Evolutionary conservation across 345 rosid species (phyloP).

Genomic region (Gossypium herbaceum): DNA sequence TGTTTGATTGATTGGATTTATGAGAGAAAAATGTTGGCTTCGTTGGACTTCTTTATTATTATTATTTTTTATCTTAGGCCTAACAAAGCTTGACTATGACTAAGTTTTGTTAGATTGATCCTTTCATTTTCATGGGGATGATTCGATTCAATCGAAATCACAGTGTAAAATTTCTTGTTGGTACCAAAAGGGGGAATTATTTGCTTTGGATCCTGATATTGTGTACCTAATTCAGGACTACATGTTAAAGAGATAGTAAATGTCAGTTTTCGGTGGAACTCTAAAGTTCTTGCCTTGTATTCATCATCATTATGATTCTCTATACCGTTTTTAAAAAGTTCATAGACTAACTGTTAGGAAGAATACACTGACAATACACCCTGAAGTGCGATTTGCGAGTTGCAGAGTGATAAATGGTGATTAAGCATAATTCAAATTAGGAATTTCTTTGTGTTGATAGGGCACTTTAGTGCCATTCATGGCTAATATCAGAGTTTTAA

Average conservation of each 20-base stretch:
- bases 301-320: not conserved
- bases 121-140: not conserved
- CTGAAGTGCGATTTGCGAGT: not conserved
- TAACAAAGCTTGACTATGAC: not conserved
- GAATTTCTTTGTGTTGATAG: not conserved
- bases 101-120: not conserved
- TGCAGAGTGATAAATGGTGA: not conserved
- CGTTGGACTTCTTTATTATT: not conserved
- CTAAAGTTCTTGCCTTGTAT: not conserved
- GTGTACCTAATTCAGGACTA: not conserved
- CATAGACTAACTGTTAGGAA: not conserved
- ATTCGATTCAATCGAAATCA: not conserved
- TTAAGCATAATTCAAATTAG: not conserved
- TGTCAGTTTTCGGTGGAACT: not conserved
- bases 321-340: not conserved
- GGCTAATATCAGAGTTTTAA: not conserved
- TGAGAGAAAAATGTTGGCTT: not conserved
- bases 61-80: not conserved
- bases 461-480: not conserved
- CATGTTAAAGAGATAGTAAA: not conserved
- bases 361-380: not conserved
- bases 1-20: not conserved
- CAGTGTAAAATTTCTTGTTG: not conserved
- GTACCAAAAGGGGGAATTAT: not conserved
- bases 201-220: not conserved